A percentile compares a stretch with the other conserved stretches of the same genome.
These are phyloP conservation scores for Magnaporthales sp. DNA, from an alignment of 2,329 filamentous ascomycete genomes.

Conservation along the genomic window DNA sequence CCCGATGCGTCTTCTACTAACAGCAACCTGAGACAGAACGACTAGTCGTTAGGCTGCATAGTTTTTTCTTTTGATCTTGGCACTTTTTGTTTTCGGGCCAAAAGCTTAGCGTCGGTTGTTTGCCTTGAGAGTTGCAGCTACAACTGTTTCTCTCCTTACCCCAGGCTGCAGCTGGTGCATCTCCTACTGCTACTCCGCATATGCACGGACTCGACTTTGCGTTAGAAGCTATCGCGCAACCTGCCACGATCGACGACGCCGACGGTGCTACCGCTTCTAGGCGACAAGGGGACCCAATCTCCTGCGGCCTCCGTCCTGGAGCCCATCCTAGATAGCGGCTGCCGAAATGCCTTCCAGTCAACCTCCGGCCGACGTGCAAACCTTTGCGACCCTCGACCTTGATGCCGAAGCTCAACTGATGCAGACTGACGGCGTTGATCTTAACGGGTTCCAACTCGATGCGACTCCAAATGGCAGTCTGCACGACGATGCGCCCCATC, in stretches of 20 bases:
- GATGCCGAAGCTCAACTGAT: conserved; percentile 21
- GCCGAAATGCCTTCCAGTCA: conserved; percentile 31
- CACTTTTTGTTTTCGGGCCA: background rate
- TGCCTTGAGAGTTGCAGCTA: background rate
- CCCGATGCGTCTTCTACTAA: background rate
- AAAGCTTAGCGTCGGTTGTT: background rate
- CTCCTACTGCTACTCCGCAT: conserved; percentile 26
- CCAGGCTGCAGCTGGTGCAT: conserved; percentile 21
- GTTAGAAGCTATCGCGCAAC: background rate
- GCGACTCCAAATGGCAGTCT: conserved; percentile 21
- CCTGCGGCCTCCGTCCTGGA: background rate
- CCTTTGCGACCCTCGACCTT: conserved; percentile 24
- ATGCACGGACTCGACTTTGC: background rate
- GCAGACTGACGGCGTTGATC: conserved; percentile 21
- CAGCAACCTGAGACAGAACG: background rate
- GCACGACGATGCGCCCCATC: conserved; percentile 19
- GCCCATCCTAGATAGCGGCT: background rate
- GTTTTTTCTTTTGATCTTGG: background rate
- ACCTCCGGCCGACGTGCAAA: conserved; percentile 18
- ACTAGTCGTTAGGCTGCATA: background rate
- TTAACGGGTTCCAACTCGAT: conserved; percentile 28
- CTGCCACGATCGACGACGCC: background rate
- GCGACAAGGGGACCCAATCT: background rate
- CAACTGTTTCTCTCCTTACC: background rate
- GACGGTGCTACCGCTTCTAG: background rate